Conservation (phyloP, 345 rosid species). For the Sonneratia alba region DNA sequence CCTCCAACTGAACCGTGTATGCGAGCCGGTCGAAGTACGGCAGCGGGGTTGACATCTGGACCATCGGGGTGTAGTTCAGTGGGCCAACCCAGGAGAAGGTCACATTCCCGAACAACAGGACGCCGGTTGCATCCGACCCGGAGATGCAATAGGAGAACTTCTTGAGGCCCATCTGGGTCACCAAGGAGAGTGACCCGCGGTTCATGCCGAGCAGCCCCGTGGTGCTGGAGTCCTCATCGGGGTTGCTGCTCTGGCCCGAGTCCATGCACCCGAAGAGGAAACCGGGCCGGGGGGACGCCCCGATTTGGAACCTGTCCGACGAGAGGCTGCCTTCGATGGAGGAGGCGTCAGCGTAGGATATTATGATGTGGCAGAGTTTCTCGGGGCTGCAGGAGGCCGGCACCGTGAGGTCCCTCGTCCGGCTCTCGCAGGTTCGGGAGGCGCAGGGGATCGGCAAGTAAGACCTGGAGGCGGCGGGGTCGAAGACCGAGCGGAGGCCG, state of each 20-base stretch:
- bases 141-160: constrained; percentile 90
- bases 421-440: constrained; percentile 54
- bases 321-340: constrained; percentile 87
- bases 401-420: constrained; percentile 60
- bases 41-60: constrained; percentile 50
- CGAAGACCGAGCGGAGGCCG: constrained; percentile 28
- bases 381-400: constrained; percentile 75
- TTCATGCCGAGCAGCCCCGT: constrained; percentile 91
- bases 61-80: constrained; percentile 67
- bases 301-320: constrained; percentile 47
- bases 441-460: constrained; percentile 56
- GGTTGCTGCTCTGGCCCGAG: constrained; percentile 50
- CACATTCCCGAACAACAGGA: constrained; percentile 68
- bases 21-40: constrained; percentile 87
- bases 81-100: constrained; percentile 46
- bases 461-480: constrained; percentile 55
- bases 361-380: constrained; percentile 63
- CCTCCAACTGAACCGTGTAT: constrained; percentile 84
- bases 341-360: constrained; percentile 77
- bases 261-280: constrained; percentile 81
- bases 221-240: constrained; percentile 52
- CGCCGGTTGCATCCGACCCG: constrained; percentile 51
- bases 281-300: constrained; percentile 31
- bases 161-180: constrained; percentile 68
- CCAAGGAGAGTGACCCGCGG: constrained; percentile 72